Percentiles rank a stretch among this genome's conserved stretches.
Evolutionary conservation across 495 filamentous ascomycete genomes (phyloP).

Genomic region (Schizothecium vesticola): DNA sequence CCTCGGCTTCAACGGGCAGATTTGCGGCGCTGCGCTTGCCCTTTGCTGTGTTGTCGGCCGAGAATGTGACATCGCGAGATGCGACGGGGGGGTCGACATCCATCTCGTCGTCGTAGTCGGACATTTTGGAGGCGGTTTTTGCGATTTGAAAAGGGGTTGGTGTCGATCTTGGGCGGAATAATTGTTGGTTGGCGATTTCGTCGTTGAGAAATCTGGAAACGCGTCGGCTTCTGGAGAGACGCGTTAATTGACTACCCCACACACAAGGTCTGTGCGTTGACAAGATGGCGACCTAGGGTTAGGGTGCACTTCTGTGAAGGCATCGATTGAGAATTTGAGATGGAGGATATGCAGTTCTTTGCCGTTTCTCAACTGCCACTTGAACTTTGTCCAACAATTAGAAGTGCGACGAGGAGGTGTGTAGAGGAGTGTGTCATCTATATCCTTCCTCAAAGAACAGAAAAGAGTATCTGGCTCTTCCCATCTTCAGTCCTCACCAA

Average conservation of each 20-base stretch:
- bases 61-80: conserved; percentile 55
- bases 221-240: background rate
- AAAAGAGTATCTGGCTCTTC: no score
- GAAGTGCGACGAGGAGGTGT: no score
- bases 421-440: no score
- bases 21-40: conserved; percentile 90
- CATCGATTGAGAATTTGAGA: no score
- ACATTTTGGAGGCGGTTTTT: conserved; percentile 52
- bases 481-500: no score
- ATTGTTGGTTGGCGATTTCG: background rate
- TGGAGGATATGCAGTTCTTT: no score
- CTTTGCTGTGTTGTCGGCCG: conserved; percentile 63
- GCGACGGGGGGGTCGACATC: conserved; percentile 64
- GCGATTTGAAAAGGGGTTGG: background rate
- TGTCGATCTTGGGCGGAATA: background rate
- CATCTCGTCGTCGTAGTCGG: conserved; percentile 88
- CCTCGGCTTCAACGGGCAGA: conserved; percentile 86
- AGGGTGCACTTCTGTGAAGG: background rate
- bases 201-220: background rate
- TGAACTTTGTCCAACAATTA: no score
- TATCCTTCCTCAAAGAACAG: no score
- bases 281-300: background rate
- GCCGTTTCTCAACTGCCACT: no score
- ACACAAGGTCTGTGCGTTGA: background rate
- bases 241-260: background rate